A percentile compares a stretch with the other conserved stretches of the same genome.
Evolutionary conservation across 495 filamentous ascomycete genomes (phyloP).

Genomic region (Xylaria longipes): DNA sequence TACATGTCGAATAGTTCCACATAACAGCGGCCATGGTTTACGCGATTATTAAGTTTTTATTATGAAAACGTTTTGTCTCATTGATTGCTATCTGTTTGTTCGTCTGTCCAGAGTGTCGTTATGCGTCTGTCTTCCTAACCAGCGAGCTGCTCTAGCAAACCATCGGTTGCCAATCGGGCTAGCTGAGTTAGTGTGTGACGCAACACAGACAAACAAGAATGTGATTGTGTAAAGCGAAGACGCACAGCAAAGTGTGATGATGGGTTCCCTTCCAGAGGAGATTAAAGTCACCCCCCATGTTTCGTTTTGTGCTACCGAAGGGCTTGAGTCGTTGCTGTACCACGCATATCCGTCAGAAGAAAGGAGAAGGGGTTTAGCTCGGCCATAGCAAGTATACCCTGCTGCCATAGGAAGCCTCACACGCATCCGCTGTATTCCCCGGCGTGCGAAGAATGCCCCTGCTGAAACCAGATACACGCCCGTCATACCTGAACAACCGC

Average conservation of each 20-base stretch:
- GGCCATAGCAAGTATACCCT: constrained; percentile 7
- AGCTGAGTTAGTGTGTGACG: constrained; percentile 9
- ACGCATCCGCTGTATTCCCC: not conserved
- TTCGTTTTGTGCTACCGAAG: not conserved
- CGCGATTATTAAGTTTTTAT: not conserved
- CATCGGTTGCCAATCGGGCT: not conserved
- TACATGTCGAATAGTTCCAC: not conserved
- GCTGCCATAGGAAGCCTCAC: not conserved
- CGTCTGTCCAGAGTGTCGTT: constrained; percentile 8
- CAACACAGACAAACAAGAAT: constrained; percentile 11
- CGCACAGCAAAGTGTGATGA: constrained; percentile 8
- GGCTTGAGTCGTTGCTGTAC: constrained; percentile 4
- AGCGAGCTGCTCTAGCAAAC: not conserved
- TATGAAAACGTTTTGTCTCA: constrained; percentile 20
- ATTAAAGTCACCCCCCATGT: not conserved
- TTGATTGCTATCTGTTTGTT: constrained; percentile 18
- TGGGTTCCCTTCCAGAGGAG: constrained; percentile 7
- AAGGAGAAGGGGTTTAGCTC: not conserved
- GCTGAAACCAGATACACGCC: not conserved
- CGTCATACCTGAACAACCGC: not conserved
- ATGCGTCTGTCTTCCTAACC: constrained; percentile 6
- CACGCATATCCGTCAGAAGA: not conserved
- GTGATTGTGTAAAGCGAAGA: constrained; percentile 18
- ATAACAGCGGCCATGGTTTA: not conserved
- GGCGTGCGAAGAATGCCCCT: not conserved